Evolutionary conservation across 495 filamentous ascomycete genomes (phyloP).

Genomic region (Massariosphaeria phaeospora): DNA sequence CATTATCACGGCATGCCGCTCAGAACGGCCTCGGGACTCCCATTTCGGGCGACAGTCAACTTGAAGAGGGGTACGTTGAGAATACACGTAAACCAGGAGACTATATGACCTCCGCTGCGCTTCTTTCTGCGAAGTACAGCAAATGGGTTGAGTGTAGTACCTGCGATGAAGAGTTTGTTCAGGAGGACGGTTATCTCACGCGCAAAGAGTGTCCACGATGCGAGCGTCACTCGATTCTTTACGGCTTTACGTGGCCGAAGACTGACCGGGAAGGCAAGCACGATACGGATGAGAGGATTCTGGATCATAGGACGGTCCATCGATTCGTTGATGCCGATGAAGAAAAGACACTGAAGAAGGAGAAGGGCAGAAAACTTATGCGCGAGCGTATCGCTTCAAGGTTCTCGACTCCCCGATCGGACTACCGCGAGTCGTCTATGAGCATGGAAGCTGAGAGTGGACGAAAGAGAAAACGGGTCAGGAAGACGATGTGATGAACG

Average conservation of each 20-base stretch:
- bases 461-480: conserved; percentile 7
- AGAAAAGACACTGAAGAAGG: conserved; percentile 34
- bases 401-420: conserved; percentile 14
- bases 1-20: conserved; percentile 4
- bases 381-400: conserved; percentile 5
- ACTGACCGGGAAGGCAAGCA: conserved; percentile 67
- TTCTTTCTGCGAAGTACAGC: conserved; percentile 67
- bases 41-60: conserved; percentile 43
- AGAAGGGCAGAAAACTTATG: conserved; percentile 1
- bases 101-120: conserved; percentile 56
- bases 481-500: conserved; percentile 12
- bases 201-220: conserved; percentile 81
- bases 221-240: conserved; percentile 91
- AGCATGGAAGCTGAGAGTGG: conserved; percentile 21
- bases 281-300: conserved; percentile 61
- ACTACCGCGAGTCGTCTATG: background rate
- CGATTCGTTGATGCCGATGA: conserved; percentile 42
- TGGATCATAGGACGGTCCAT: conserved; percentile 42
- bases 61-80: conserved; percentile 31
- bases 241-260: conserved; percentile 93
- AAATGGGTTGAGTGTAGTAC: conserved; percentile 84
- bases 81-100: conserved; percentile 38
- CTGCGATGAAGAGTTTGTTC: conserved; percentile 76
- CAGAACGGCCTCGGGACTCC: conserved; percentile 33
- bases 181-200: conserved; percentile 79